Evolutionary conservation across 306 rosid species (phyloP), one percentile per base, ranked within the genome.

Genomic region (Begonia loranthoides): DNA sequence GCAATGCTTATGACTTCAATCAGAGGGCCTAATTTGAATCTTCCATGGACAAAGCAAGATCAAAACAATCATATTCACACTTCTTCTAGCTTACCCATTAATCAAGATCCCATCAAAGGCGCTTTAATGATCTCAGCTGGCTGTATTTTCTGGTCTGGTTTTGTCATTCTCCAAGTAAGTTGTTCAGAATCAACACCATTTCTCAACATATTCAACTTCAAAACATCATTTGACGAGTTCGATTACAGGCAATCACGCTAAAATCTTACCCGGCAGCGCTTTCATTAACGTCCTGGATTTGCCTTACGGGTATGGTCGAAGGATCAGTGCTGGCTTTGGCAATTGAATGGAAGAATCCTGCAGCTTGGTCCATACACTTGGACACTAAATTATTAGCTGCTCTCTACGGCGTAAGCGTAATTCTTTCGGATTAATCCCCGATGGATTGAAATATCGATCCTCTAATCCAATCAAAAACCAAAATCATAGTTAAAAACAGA

Each of bases 1-100:
- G 73, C 88, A 4, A 12, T 77, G 71, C 10, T 86, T 1, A 77
- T 86, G 93, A 80, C 88, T 15, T 16, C 77, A 3, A 79, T 76
- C 72, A 86, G 73, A 69, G 93, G 95, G 13, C 85, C 93, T 0
- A 60, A 57, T 24, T 22, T 81, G 36, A 64, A 58, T 16, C 34
- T 71, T 17, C 33, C 67, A 61, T 21, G 43, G 51, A 61, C 64
- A 5, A 71, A 47, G 17, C 51, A 58, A n/a, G 48, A 63, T 17
- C 39, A 62, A 17, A 33, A 56, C 10, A 44, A 63, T 17, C 39
- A 62, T 16, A 41, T 22, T 15, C 11, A 19, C 45, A 51, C 39
- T 38, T 55, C 45, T 36, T 13, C 60, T 19, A 38, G 14, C 28
- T 5, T 56, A 15, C 21, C 55, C 33, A 46, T 12, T 55, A 51